Conservation (phyloP, 805 yeast genomes). For the Candida pseudoglaebosa region DNA sequence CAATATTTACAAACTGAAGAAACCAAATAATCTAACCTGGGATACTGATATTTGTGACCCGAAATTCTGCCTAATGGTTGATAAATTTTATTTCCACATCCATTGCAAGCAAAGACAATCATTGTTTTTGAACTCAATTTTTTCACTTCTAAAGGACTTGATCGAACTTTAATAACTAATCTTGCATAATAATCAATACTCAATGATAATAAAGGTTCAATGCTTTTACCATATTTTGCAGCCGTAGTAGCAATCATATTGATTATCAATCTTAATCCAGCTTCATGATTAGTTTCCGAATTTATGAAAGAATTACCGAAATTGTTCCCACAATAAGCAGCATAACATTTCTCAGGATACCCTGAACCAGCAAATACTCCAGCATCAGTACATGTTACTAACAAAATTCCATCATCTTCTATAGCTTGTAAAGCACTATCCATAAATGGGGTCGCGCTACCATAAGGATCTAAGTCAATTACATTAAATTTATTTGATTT, state of each 20-base stretch:
- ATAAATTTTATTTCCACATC: slow-evolving; percentile 69
- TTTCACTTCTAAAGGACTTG: slow-evolving; percentile 80
- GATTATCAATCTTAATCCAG: slow-evolving; percentile 82
- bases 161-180: slow-evolving; percentile 71
- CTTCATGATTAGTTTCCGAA: slow-evolving; percentile 83
- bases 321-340: slow-evolving; percentile 90
- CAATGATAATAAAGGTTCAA: slow-evolving; percentile 81
- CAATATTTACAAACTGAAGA: slow-evolving; percentile 67
- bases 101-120: slow-evolving; percentile 78
- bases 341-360: slow-evolving; percentile 95
- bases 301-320: slow-evolving; percentile 52
- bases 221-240: slow-evolving; percentile 80
- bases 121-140: slow-evolving; percentile 71
- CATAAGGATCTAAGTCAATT: slow-evolving; percentile 95
- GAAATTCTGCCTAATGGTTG: slow-evolving; percentile 70
- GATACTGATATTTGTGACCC: slow-evolving; percentile 52
- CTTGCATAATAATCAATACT: slow-evolving; percentile 93
- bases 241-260: slow-evolving; percentile 76
- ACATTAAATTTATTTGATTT: slow-evolving; percentile 62
- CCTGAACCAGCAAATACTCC: slow-evolving; percentile 95
- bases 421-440: slow-evolving; percentile 86
- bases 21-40: slow-evolving; percentile 54
- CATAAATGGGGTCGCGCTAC: slow-evolving; percentile 93
- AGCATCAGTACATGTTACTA: slow-evolving; percentile 94
- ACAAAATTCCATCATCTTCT: slow-evolving; percentile 77